Evolutionary conservation across 805 yeast species (phyloP).

Genomic region (Candida arabinofermentans): DNA sequence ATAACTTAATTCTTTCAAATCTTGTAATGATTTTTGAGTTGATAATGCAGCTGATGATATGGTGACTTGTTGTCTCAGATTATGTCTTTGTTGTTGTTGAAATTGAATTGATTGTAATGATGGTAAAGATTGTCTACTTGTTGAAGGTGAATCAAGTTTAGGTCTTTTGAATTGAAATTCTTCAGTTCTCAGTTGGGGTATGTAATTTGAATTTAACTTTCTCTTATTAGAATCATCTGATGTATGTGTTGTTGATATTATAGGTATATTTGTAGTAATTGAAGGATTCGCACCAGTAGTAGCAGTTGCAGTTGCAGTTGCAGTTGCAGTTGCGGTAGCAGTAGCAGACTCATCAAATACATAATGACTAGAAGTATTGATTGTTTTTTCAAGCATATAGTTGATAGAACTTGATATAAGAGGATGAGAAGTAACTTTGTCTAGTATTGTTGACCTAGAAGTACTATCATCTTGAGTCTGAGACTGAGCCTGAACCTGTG

Average conservation of each 20-base stretch:
- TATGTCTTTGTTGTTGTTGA: constrained; percentile 12
- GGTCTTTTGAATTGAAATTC: constrained; percentile 1
- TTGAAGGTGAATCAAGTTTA: neutral
- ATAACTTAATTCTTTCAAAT: constrained; percentile 32
- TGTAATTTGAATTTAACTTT: neutral
- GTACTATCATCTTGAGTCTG: neutral
- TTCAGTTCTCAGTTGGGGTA: neutral
- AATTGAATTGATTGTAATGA: constrained; percentile 1
- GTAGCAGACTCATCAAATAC: constrained; percentile 8
- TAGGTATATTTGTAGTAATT: constrained; percentile 3
- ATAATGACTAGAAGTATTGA: constrained; percentile 25
- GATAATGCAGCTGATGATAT: constrained; percentile 30
- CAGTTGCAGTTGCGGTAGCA: neutral
- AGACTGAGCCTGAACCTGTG: neutral
- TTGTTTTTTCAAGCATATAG: constrained; percentile 34
- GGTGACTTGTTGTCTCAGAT: constrained; percentile 26
- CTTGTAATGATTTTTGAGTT: constrained; percentile 29
- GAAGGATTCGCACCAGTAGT: neutral
- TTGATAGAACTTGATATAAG: constrained; percentile 33
- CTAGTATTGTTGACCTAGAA: constrained; percentile 24
- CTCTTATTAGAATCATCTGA: neutral
- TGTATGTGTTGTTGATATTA: neutral
- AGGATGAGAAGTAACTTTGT: constrained; percentile 35
- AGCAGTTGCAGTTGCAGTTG: neutral
- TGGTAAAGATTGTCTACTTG: constrained; percentile 1